These are phyloP conservation scores for Globisporangium spinosum DNA, from an alignment of 352 stramenopile species.

Conservation along the genomic window DNA sequence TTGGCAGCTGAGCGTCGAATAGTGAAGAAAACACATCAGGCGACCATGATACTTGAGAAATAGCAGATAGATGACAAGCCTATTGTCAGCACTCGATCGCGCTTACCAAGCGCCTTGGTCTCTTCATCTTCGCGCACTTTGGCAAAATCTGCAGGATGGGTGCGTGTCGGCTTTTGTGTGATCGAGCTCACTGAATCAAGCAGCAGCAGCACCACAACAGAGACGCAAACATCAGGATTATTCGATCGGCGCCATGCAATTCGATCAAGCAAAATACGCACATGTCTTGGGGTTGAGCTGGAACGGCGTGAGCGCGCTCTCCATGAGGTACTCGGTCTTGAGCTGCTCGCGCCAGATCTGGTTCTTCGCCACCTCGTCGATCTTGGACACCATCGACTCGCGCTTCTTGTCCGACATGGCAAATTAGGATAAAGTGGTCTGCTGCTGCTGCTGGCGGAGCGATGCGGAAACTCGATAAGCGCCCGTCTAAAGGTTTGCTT, in stretches of 20 bases:
- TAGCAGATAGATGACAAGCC: too few species aligned
- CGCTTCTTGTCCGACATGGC: slow-evolving; percentile 73
- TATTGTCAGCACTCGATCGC: not conserved
- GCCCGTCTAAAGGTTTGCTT: not conserved
- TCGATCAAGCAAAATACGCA: slow-evolving; percentile 22
- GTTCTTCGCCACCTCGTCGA: slow-evolving; percentile 81
- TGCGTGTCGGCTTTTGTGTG: slow-evolving; percentile 71
- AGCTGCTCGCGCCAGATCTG: slow-evolving; percentile 89
- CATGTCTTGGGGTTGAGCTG: slow-evolving; percentile 82
- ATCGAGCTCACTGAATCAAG: slow-evolving; percentile 59
- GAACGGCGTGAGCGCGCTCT: slow-evolving; percentile 71
- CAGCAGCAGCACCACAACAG: not conserved
- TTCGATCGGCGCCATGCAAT: too few species aligned
- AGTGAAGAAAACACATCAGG: not conserved
- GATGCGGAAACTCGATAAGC: not conserved
- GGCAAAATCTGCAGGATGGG: slow-evolving; percentile 68
- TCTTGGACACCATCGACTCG: slow-evolving; percentile 75
- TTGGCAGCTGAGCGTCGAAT: slow-evolving; percentile 32
- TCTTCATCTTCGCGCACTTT: slow-evolving; percentile 50
- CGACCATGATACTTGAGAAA: not conserved
- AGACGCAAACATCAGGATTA: too few species aligned
- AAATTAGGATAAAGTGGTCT: not conserved
- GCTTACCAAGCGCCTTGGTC: slow-evolving; percentile 47
- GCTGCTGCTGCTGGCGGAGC: not conserved
- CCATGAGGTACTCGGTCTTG: slow-evolving; percentile 78